Conservation (phyloP, 257 asterid genomes). For the Nicotiana tomentosiformis region DNA sequence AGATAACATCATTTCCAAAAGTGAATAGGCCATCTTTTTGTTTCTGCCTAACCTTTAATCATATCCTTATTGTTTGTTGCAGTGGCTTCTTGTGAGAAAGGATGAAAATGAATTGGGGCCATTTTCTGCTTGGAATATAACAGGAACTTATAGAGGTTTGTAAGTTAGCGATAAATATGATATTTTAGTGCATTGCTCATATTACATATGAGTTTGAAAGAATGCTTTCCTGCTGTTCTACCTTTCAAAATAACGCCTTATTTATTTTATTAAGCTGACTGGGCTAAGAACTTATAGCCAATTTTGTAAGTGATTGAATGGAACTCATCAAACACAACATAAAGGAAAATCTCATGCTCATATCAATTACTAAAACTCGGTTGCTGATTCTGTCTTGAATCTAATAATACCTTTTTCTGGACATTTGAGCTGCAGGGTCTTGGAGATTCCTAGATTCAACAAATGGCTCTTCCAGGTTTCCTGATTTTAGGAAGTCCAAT, state of each 20-base stretch:
- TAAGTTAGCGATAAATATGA: constrained; percentile 3
- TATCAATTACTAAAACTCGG: not conserved
- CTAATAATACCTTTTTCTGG: not conserved
- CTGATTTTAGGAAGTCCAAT: constrained; percentile 68
- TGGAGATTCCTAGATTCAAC: constrained; percentile 80
- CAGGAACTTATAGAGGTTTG: constrained; percentile 96
- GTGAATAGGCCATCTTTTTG: not conserved
- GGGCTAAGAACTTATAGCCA: not conserved
- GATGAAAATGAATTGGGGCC: constrained; percentile 78
- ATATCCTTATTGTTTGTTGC: constrained; percentile 26
- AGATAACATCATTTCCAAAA: not conserved
- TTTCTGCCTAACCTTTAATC: not conserved
- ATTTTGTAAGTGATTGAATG: not conserved
- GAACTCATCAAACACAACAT: not conserved
- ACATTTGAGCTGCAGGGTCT: constrained; percentile 45
- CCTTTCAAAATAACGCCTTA: not conserved
- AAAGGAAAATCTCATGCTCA: not conserved
- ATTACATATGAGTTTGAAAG: not conserved
- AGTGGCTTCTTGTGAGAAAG: constrained; percentile 89
- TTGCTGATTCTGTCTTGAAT: not conserved
- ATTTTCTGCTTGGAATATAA: constrained; percentile 89
- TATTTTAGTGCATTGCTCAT: not conserved
- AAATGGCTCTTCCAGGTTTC: constrained; percentile 75
- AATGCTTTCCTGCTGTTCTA: not conserved
- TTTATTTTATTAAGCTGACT: not conserved